These are phyloP conservation scores for Tolypocladium pustulatum DNA, from an alignment of 2,329 filamentous ascomycete genomes.

Conservation along the genomic window DNA sequence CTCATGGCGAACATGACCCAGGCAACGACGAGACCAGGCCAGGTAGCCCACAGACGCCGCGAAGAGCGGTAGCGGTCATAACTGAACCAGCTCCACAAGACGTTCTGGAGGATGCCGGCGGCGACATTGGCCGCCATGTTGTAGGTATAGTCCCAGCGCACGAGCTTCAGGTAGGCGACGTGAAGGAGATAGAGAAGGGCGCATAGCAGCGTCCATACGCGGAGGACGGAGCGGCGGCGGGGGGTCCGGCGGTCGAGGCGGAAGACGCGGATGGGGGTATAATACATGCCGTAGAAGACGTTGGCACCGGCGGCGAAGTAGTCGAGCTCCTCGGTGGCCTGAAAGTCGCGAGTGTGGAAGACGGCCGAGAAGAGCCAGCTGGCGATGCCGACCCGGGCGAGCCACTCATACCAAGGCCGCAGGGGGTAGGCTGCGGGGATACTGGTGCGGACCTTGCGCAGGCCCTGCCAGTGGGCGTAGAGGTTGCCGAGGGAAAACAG, in stretches of 20 bases:
- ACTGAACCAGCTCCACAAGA: slow-evolving; percentile 80
- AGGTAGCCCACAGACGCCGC: slow-evolving; percentile 68
- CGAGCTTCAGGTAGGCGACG: slow-evolving; percentile 73
- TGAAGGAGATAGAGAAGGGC: slow-evolving; percentile 61
- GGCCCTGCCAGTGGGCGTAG: slow-evolving; percentile 70
- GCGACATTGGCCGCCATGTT: slow-evolving; percentile 95
- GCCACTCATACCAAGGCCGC: slow-evolving; percentile 66
- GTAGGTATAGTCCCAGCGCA: slow-evolving; percentile 91
- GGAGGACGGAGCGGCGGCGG: slow-evolving; percentile 40
- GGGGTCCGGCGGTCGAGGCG: slow-evolving; percentile 55
- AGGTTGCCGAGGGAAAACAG: slow-evolving; percentile 91
- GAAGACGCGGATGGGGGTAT: slow-evolving; percentile 71
- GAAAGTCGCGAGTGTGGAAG: slow-evolving; percentile 86
- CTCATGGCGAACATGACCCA: slow-evolving; percentile 94
- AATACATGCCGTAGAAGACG: slow-evolving; percentile 86
- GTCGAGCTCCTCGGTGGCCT: slow-evolving; percentile 81
- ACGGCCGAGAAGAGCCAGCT: slow-evolving; percentile 85
- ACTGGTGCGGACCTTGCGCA: slow-evolving; percentile 55
- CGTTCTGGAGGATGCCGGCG: slow-evolving; percentile 68
- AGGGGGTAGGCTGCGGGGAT: slow-evolving; percentile 68
- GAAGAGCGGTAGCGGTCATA: slow-evolving; percentile 61
- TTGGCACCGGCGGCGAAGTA: slow-evolving; percentile 89
- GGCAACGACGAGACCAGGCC: slow-evolving; percentile 82
- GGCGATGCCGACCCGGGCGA: slow-evolving; percentile 71
- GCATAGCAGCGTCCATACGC: slow-evolving; percentile 69